Base-by-base conservation (phyloP, 352 stramenopile species). In the Saprolegnia parasitica region DNA sequence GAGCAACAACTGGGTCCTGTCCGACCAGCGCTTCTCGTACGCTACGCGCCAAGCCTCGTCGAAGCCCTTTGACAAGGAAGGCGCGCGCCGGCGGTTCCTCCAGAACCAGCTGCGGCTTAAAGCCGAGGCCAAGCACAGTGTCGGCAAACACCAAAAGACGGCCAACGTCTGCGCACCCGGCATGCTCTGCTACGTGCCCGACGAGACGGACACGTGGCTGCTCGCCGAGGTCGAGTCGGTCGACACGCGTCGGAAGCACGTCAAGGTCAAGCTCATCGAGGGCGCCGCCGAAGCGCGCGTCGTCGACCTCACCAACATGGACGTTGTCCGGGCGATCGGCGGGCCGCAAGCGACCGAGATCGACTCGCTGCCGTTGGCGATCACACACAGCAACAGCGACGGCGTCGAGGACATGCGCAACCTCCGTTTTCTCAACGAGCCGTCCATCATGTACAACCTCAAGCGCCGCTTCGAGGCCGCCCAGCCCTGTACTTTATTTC, bases 371-470 rank as follows among this genome's bases (percentile, higher is more conserved):
- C 87, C 87, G 1, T 67, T 96, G 63, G 86, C 86, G 11, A 96
- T 95, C 70, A 70, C 89, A 56, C 78, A 96, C 47, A 84, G 91
- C 58, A 91, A 84, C 45, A 75, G 77, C 4, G 78, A 83, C 52
- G 87, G 87, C 15, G 87, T 94, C 16, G 83, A 95, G 64, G 87
- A 96, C 50, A 95, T 97, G 89, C 83, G 83, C 4, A 58, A 91
- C 63, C 79, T 96, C 16, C 84, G 83, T 23, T 96, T 96, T 78
- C 76, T 98, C 64, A 96, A 98, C 72, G 91, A 97, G 64, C 89
- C 92, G 54, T 95, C 88, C 18, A 97, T 98, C 71, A 76, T 98
- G 35, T 97, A 96, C 81, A 98, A 97, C 77, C 78, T 98, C 67
- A 95, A 96, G 71, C 82, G 91, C 72, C 85, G 92, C 4, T 97